Base-by-base conservation (phyloP, 106 monocot species). In the Phalaenopsis aphrodite region DNA sequence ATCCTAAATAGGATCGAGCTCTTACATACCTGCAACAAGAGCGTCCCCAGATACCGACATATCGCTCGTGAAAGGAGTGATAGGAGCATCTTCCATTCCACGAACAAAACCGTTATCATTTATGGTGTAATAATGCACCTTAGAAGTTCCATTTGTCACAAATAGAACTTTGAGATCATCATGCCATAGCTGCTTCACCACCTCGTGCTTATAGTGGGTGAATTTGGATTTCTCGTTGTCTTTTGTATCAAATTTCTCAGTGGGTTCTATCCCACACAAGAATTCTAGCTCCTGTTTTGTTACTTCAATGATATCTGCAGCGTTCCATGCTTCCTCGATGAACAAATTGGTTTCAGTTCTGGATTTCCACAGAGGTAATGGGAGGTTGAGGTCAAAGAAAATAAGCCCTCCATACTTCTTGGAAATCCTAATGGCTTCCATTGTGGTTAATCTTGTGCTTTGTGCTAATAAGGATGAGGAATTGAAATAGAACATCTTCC, bases 401-500 rank as follows among this genome's bases (percentile, higher is more conserved):
- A 91, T 84, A 48, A 86, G 88, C 17, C 85, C 85, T 47, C 91
- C 89, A 65, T 89, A 75, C 88, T 83, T 86, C 56, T 89, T 93
- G 23, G 85, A 91, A 72, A 85, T 79, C 41, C 85, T 86, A 67
- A 96, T 85, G 24, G 89, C 95, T 81, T 84, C 80, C 82, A 88
- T 76, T 30, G 91, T 79, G 56, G 93, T 84, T 15, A 42, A 73
- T 87, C 86, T 93, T 82, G 84, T 79, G 21, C 81, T 88, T 65
- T 85, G 65, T 56, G 84, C 87, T 18, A 96, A 77, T 72, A 96
- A 83, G 42, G 95, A 86, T 71, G 85, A 90, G 42, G 95, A 96
- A 72, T 87, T 93, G 79, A 93, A 96, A 73, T 96, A 93, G 85
- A 96, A 90, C 95, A 96, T 93, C 78, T 91, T 93, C 81, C 89